Conservation (phyloP, 108 stramenopile genomes). For the Pseudonitzschia multiseries region DNA sequence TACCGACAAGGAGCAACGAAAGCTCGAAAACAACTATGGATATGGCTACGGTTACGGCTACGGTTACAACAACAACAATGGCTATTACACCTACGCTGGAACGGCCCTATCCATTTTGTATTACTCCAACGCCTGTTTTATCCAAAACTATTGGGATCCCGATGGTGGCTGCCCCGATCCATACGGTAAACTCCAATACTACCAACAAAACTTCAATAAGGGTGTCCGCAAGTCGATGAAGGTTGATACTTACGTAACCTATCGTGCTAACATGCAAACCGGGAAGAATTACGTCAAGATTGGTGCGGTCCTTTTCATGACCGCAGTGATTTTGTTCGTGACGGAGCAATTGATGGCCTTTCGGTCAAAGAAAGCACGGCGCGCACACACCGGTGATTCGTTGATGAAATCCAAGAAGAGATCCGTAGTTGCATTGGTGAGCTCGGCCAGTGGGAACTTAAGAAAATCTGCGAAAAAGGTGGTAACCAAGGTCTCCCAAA, state of each 20-base stretch:
- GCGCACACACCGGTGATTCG: neutral
- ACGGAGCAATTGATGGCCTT: slow-evolving; percentile 12
- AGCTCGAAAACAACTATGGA: slow-evolving; percentile 11
- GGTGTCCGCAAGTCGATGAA: slow-evolving; percentile 28
- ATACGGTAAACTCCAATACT: slow-evolving; percentile 34
- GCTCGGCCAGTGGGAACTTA: neutral
- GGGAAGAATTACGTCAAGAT: slow-evolving; percentile 15
- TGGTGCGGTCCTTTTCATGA: slow-evolving; percentile 5
- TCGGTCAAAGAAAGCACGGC: neutral
- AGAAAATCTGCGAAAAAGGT: neutral
- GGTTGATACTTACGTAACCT: slow-evolving; percentile 16
- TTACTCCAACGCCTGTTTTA: slow-evolving; percentile 39
- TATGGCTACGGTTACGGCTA: slow-evolving; percentile 10
- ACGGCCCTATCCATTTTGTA: slow-evolving; percentile 26
- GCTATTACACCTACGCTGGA: slow-evolving; percentile 18
- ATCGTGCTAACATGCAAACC: slow-evolving; percentile 16
- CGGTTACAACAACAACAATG: neutral
- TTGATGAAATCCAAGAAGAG: neutral
- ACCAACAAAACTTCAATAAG: slow-evolving; percentile 40
- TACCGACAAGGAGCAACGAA: neutral
- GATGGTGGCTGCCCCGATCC: slow-evolving; percentile 58
- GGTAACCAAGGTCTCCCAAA: neutral
- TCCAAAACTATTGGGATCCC: slow-evolving; percentile 42
- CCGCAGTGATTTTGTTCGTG: neutral
- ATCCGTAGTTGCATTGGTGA: neutral